These are phyloP conservation scores for Russula dissimulans DNA, from an alignment of 768 basidiomycete genomes.

Conservation along the genomic window DNA sequence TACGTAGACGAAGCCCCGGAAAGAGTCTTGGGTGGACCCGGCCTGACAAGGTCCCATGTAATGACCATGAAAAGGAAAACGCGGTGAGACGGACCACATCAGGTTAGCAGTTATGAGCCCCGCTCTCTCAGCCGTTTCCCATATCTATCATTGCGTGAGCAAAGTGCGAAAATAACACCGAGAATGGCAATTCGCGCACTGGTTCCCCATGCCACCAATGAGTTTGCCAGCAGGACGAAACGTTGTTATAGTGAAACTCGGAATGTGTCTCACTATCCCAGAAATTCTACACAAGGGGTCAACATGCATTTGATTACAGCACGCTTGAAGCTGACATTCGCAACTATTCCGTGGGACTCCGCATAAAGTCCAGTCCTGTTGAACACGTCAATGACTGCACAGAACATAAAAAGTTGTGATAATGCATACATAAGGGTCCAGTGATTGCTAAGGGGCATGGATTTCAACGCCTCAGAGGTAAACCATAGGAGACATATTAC, in stretches of 20 bases:
- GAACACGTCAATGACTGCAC: neutral
- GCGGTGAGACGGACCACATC: constrained; percentile 66
- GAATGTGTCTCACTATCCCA: constrained; percentile 60
- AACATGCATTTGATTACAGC: neutral
- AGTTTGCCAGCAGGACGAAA: constrained; percentile 52
- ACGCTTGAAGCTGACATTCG: constrained; percentile 47
- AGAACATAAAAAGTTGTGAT: neutral
- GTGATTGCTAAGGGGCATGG: constrained; percentile 53
- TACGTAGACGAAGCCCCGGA: constrained; percentile 62
- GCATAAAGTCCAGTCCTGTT: constrained; percentile 80
- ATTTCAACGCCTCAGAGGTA: neutral
- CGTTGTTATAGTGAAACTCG: constrained; percentile 65
- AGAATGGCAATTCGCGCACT: constrained; percentile 33
- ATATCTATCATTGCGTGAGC: constrained; percentile 46
- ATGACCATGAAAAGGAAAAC: neutral
- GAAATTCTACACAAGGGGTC: constrained; percentile 52
- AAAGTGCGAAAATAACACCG: neutral
- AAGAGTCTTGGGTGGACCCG: constrained; percentile 66
- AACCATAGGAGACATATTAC: constrained; percentile 24
- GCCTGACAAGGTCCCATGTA: constrained; percentile 38
- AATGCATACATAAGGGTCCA: constrained; percentile 69
- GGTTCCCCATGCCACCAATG: constrained; percentile 89
- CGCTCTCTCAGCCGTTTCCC: constrained; percentile 76
- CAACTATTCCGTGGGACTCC: constrained; percentile 87
- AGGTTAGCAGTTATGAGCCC: constrained; percentile 73